These are phyloP conservation scores for Coniochaeta hoffmannii DNA, from an alignment of 2,329 filamentous ascomycete species.

Conservation along the genomic window DNA sequence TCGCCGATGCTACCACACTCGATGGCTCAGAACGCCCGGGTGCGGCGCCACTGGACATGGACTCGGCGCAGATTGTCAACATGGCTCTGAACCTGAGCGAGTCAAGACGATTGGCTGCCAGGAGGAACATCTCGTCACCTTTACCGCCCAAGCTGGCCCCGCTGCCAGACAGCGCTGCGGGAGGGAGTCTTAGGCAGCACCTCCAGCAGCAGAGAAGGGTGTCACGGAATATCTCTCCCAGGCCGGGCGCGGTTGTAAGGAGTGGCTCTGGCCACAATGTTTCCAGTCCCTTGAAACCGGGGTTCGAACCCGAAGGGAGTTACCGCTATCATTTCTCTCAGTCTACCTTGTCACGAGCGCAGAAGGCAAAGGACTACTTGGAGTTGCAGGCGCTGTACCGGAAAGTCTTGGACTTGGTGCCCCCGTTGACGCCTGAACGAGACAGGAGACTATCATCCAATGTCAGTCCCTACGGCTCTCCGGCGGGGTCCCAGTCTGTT, in stretches of 20 bases:
- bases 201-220: constrained; percentile 62
- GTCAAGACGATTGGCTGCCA: constrained; percentile 59
- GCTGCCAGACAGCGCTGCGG: constrained; percentile 42
- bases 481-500: constrained; percentile 24
- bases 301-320: constrained; percentile 39
- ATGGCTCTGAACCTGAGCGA: constrained; percentile 88
- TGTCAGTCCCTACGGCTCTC: constrained; percentile 34
- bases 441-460: constrained; percentile 26
- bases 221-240: constrained; percentile 56
- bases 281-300: constrained; percentile 37
- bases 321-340: constrained; percentile 65
- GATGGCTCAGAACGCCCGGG: constrained; percentile 13
- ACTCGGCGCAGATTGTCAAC: constrained; percentile 84
- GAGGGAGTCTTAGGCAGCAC: constrained; percentile 58
- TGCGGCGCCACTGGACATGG: constrained; percentile 50
- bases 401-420: constrained; percentile 68
- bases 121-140: constrained; percentile 45
- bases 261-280: constrained; percentile 31
- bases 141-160: constrained; percentile 44
- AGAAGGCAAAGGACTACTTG: constrained; percentile 77
- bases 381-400: constrained; percentile 83
- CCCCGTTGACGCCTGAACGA: constrained; percentile 54
- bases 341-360: constrained; percentile 72
- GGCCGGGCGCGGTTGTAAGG: constrained; percentile 36
- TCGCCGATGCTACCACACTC: constrained; percentile 12